Evolutionary conservation across 306 rosid species (phyloP).

Genomic region (Castanospermum australe): DNA sequence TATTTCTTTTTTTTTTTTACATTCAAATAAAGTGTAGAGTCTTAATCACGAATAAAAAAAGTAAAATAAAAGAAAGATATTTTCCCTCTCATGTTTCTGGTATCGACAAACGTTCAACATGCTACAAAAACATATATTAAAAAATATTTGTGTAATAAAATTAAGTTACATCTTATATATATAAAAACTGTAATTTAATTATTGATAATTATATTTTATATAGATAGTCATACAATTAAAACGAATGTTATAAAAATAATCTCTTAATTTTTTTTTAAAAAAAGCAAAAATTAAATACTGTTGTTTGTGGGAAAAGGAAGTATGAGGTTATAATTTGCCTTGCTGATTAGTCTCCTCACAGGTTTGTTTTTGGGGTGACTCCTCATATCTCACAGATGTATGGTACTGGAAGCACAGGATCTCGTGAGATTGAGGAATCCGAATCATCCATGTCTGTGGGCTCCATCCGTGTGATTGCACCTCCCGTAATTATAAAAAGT

Average conservation of each 20-base stretch:
- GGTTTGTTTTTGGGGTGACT: too few species aligned
- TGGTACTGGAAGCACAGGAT: conserved; percentile 44
- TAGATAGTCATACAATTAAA: too few species aligned
- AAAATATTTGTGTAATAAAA: too few species aligned
- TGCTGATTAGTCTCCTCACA: conserved; percentile 26
- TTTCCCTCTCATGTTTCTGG: background rate
- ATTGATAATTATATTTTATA: too few species aligned
- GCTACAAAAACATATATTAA: too few species aligned
- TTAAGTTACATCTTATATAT: too few species aligned
- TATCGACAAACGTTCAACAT: conserved; percentile 41
- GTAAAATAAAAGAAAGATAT: conserved; percentile 15
- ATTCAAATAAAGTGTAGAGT: too few species aligned
- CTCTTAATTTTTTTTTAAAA: too few species aligned
- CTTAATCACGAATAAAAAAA: background rate
- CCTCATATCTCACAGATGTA: conserved; percentile 38
- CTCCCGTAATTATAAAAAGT: too few species aligned
- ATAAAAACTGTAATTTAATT: too few species aligned
- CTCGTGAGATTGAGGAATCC: conserved; percentile 35
- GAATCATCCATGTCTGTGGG: conserved; percentile 27
- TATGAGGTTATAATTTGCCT: conserved; percentile 51
- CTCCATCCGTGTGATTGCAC: background rate
- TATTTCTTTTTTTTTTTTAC: too few species aligned
- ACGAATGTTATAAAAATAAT: too few species aligned
- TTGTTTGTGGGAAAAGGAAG: conserved; percentile 36
- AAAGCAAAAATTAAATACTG: conserved; percentile 25